Evolutionary conservation across 1,284 basidiomycete genomes (phyloP).

Genomic region (Hymenochaete sp.): DNA sequence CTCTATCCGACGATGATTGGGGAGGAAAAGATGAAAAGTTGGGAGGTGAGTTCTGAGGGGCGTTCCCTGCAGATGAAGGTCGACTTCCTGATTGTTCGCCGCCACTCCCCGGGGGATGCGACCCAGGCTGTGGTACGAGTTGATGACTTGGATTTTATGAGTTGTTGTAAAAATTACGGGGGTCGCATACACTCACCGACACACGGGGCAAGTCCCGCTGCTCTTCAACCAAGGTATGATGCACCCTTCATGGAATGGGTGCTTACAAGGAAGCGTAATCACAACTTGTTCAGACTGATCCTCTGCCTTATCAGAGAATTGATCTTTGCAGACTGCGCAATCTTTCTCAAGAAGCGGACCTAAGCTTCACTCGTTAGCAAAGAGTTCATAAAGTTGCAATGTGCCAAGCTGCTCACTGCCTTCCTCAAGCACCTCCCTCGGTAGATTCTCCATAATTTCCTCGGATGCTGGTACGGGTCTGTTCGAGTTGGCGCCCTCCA

Average conservation of each 20-base stretch:
- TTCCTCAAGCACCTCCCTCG: slow-evolving; percentile 50
- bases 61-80: background rate
- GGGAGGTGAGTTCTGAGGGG: too few relatives aligned
- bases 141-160: slow-evolving; percentile 2
- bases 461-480: slow-evolving; percentile 69
- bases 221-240: slow-evolving; percentile 78
- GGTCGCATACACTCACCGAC: slow-evolving; percentile 43
- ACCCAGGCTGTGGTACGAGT: slow-evolving; percentile 12
- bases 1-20: too few relatives aligned
- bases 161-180: background rate
- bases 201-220: slow-evolving; percentile 79
- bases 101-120: slow-evolving; percentile 4
- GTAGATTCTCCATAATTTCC: slow-evolving; percentile 54
- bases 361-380: too few relatives aligned
- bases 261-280: slow-evolving; percentile 68
- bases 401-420: slow-evolving; percentile 61
- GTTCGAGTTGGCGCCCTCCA: slow-evolving; percentile 59
- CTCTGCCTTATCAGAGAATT: slow-evolving; percentile 56
- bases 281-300: slow-evolving; percentile 64
- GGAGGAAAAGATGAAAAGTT: too few relatives aligned
- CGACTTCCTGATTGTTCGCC: background rate
- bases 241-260: slow-evolving; percentile 74
- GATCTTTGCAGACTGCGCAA: slow-evolving; percentile 74
- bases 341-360: slow-evolving; percentile 54
- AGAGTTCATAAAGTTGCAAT: too few relatives aligned